Evolutionary conservation across 495 filamentous ascomycete species (phyloP).

Genomic region (Bathelium albidoporum): DNA sequence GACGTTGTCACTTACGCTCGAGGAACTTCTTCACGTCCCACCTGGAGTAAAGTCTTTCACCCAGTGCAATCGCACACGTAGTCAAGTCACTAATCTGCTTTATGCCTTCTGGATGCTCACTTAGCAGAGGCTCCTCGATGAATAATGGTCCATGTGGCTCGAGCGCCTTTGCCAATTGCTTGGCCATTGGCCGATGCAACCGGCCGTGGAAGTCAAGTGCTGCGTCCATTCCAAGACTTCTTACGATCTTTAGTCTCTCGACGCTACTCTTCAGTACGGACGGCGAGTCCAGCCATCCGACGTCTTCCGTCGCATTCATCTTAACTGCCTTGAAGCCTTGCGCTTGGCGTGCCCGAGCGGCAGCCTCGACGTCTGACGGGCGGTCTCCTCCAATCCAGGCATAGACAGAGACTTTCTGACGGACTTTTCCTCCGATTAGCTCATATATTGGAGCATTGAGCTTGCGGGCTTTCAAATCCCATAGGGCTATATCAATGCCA

Average conservation of each 20-base stretch:
- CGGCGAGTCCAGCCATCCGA: conserved; percentile 72
- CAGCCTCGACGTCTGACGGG: conserved; percentile 54
- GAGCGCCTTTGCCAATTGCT: conserved; percentile 60
- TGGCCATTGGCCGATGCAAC: conserved; percentile 70
- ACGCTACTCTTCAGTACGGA: conserved; percentile 51
- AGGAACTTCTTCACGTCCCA: conserved; percentile 67
- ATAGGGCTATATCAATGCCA: conserved; percentile 73
- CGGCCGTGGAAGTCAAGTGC: conserved; percentile 72
- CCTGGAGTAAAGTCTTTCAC: conserved; percentile 62
- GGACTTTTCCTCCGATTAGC: conserved; percentile 65
- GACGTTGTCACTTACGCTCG: neutral
- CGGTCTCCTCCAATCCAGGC: conserved; percentile 82
- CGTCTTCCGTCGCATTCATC: conserved; percentile 74
- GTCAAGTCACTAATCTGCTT: conserved; percentile 53
- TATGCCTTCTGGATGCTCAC: conserved; percentile 60
- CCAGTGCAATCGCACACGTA: conserved; percentile 60
- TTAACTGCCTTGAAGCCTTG: conserved; percentile 68
- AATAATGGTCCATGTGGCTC: conserved; percentile 67
- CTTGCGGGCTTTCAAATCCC: conserved; percentile 59
- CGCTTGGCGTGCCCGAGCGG: conserved; percentile 43
- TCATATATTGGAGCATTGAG: conserved; percentile 64
- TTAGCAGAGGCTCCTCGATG: conserved; percentile 67
- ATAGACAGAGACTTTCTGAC: conserved; percentile 65
- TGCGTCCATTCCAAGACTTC: conserved; percentile 58
- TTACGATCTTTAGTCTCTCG: conserved; percentile 59